Base-by-base conservation (phyloP, 768 basidiomycete genomes). In the Termitomyces sp. region DNA sequence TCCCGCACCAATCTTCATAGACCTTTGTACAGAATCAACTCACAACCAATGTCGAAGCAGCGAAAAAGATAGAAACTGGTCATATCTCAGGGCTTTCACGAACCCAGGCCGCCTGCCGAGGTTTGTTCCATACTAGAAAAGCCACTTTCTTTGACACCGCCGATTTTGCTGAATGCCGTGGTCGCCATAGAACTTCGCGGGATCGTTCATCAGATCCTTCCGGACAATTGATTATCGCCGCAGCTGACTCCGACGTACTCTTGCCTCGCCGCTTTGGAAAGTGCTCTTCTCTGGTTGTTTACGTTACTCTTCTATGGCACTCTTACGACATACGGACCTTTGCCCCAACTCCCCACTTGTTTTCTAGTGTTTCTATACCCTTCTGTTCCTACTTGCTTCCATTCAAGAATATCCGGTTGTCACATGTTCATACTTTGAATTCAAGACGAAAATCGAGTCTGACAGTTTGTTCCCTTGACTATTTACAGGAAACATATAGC, bases 81-180 rank as follows among this genome's bases (percentile, higher is more conserved):
- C 63, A 62, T 35, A 54, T 62, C 16, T 51, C 60, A 16, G 63
- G 63, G 15, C 52, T 64, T 39, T 58, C 60, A 20, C 58, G 60
- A 15, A 54, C 55, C n/a, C 59, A 58, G 38, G 54, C 46, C 36
- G 63, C 63, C 40, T 60, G 58, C 35, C 52, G 54, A 41, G 60
- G 63, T 64, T n/a, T 41, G 45, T 50, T 5, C 18, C 39, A 11
- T 35, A 32, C 32, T 18, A 3, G 12, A 23, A 20, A 11, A 22
- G 20, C 16, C 9, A 15, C 23, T 50, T 13, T 35, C 25, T 27
- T 29, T 46, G 35, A 40, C 20, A 15, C 29, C 40, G n/a, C 29
- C 27, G 33, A 25, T 39, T 12, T 36, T 46, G 35, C 51, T 59
- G 38, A 56, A 22, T 9, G 38, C n/a, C 40, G 36, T n/a, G 29